Conservation (phyloP, 257 asterid species). For the Leptodermis oblonga region DNA sequence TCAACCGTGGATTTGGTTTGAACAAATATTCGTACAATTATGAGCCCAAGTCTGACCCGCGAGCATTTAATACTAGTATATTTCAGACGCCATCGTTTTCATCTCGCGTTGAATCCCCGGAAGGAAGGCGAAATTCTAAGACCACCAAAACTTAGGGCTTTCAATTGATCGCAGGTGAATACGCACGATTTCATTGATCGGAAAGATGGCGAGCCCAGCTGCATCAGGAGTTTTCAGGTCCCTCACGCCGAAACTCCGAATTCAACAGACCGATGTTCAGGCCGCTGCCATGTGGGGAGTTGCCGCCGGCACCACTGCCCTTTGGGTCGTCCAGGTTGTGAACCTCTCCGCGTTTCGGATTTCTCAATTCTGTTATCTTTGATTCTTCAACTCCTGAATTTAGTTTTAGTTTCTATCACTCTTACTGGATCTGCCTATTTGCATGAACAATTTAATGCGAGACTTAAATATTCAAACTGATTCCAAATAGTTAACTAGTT, state of each 20-base stretch:
- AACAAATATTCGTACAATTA: too few relatives aligned
- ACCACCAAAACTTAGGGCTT: neutral
- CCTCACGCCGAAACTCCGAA: conserved; percentile 41
- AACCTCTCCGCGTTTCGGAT: neutral
- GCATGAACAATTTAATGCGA: neutral
- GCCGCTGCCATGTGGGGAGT: conserved; percentile 81
- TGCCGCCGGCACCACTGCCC: conserved; percentile 59
- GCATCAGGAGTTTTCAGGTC: conserved; percentile 44
- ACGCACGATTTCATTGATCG: neutral
- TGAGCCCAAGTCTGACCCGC: neutral
- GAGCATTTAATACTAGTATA: neutral
- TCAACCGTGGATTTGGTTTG: neutral
- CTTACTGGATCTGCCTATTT: conserved; percentile 8
- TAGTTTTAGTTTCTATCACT: neutral
- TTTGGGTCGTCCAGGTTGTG: conserved; percentile 50
- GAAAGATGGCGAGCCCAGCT: conserved; percentile 42
- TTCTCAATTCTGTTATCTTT: neutral
- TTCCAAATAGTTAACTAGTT: neutral
- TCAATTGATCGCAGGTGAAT: conserved; percentile 5
- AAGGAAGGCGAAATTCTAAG: neutral
- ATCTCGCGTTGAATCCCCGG: neutral
- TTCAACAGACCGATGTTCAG: conserved; percentile 45
- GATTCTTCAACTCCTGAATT: neutral
- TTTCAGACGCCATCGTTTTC: neutral
- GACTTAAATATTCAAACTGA: neutral